These are phyloP conservation scores for Trichoderma lentiforme DNA, from an alignment of 2,329 filamentous ascomycete species.

Conservation along the genomic window DNA sequence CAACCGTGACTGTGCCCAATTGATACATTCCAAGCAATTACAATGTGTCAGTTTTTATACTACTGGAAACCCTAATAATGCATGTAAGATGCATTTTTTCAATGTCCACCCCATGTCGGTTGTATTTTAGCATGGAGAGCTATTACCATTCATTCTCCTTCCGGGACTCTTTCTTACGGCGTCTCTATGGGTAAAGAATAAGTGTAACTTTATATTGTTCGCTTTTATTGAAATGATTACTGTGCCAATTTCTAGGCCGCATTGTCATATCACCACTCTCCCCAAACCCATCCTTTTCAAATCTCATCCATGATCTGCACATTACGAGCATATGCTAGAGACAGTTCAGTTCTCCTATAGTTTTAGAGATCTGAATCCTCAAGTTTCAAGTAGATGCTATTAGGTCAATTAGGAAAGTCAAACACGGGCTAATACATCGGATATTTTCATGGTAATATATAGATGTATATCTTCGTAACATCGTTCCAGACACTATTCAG, in stretches of 20 bases:
- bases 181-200: background rate
- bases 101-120: background rate
- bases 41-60: background rate
- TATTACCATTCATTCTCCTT: background rate
- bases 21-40: background rate
- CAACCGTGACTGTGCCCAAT: background rate
- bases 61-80: background rate
- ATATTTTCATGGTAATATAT: background rate
- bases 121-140: background rate
- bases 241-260: background rate
- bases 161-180: background rate
- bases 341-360: background rate
- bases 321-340: background rate
- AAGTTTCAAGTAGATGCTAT: background rate
- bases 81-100: background rate
- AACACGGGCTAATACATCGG: background rate
- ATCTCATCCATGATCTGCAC: background rate
- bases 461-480: background rate
- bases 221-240: fast-evolving
- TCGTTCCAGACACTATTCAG: background rate
- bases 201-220: fast-evolving
- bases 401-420: background rate
- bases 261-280: fast-evolving
- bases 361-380: background rate
- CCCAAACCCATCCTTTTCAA: background rate